phyloP scores from a whole-genome alignment of 768 basidiomycete genomes.

The Naganishia antarctica region DNA sequence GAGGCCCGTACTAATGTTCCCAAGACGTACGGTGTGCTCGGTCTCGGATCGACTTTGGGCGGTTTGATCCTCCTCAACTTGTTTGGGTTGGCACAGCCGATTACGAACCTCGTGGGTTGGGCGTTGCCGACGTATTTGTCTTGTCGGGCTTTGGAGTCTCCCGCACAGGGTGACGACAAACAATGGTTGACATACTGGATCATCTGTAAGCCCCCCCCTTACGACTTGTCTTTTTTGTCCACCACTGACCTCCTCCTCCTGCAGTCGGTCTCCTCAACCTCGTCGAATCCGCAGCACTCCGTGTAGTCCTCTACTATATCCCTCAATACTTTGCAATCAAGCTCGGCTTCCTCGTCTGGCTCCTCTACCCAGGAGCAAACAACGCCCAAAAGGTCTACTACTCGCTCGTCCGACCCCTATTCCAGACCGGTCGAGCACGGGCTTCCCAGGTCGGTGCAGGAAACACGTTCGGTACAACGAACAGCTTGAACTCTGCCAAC shows the following conservation, averaged over 20 bases:
- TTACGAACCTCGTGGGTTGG: slow-evolving; percentile 94
- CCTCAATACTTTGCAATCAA: slow-evolving; percentile 95
- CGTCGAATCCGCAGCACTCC: slow-evolving; percentile 76
- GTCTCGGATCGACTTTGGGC: slow-evolving; percentile 58
- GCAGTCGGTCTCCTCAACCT: slow-evolving; percentile 89
- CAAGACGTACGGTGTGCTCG: slow-evolving; percentile 83
- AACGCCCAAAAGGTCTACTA: slow-evolving; percentile 81
- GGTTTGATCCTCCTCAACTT: slow-evolving; percentile 50
- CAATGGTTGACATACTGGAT: slow-evolving; percentile 98
- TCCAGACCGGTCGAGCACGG: slow-evolving; percentile 55
- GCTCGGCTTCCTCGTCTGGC: slow-evolving; percentile 82
- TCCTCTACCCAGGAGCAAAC: slow-evolving; percentile 24
- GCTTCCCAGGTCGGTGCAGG: neutral
- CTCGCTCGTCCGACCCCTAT: slow-evolving; percentile 70
- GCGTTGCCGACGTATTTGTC: slow-evolving; percentile 91
- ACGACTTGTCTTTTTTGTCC: neutral
- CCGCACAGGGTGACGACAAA: slow-evolving; percentile 69
- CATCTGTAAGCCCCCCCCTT: slow-evolving; percentile 16
- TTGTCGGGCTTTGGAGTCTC: slow-evolving; percentile 85
- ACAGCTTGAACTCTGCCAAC: slow-evolving; percentile 11
- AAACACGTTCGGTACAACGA: slow-evolving; percentile 20
- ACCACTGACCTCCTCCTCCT: slow-evolving; percentile 46
- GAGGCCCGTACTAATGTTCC: slow-evolving; percentile 89
- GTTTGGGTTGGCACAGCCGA: slow-evolving; percentile 73
- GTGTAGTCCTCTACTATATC: slow-evolving; percentile 76